Evolutionary conservation across 1,284 basidiomycete species (phyloP), one percentile per base, ranked within the genome.

Genomic region (Microbotryomycetes sp.): DNA sequence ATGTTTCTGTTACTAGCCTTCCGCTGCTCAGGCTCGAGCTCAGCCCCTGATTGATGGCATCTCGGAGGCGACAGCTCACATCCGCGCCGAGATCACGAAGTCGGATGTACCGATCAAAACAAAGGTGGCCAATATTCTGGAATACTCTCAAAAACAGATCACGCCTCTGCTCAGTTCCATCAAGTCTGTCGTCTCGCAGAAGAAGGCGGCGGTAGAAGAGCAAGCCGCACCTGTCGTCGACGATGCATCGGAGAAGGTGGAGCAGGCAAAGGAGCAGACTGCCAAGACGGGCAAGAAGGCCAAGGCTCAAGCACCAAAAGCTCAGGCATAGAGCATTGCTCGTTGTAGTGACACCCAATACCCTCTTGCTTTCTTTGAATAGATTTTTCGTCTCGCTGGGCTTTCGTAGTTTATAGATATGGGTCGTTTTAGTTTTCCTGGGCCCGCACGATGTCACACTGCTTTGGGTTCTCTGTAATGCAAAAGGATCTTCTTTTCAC

Each of bases 61-160:
- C 30, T 26, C 27, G 5, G 63, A 66, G 45, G 61, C 52, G 3
- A 48, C 57, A 16, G 23, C 27, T 31, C 56, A 66, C 59, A 55
- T 66, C 23, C 35, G 52, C 45, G 62, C 57, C 23, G 66, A 68
- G 56, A 6, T 68, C 13, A 18, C 27, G 4, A 53, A 61, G 45
- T 18, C 27, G 54, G 66, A 68, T 56, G 35, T 54, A 41, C 61
- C 61, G 9, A 23, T 66, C 55, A 46, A 50, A 21, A 50, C 57
- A 45, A 57, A 54, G 55, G 66, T 59, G 16, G 5, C 27, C 26
- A 68, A 68, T 61, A 52, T 68, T 28, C 48, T 68, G 35, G 7
- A 35, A 18, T 64, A 62, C 66, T 57, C 66, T 31, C 64, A 68
- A 52, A 58, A 63, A 15, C 56, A 59, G 45, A 47, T 68, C 45